Conservation (phyloP, 148 eudicot genomes). For the Amaranthus palmeri region DNA sequence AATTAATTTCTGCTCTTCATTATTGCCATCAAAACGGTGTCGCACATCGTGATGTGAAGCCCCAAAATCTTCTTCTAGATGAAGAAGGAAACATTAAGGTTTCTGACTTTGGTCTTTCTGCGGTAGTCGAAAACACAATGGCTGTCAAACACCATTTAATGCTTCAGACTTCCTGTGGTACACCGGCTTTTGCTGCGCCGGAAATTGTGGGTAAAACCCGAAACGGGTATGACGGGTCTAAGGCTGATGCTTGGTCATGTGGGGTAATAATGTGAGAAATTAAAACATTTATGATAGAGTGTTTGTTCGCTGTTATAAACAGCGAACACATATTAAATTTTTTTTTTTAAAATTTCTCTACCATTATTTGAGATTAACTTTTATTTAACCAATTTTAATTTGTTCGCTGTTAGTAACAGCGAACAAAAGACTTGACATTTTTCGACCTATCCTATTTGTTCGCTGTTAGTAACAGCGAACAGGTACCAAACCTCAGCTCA, state of each 20-base stretch:
- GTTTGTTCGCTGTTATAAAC: too few relatives aligned
- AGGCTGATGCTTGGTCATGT: slow-evolving; percentile 85
- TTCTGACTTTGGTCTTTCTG: slow-evolving; percentile 74
- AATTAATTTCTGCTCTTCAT: slow-evolving; percentile 54
- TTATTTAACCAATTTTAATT: too few relatives aligned
- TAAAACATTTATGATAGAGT: too few relatives aligned
- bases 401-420: too few relatives aligned
- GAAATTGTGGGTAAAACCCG: slow-evolving; percentile 44
- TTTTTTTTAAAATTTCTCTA: too few relatives aligned
- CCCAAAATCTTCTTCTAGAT: slow-evolving; percentile 66
- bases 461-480: too few relatives aligned
- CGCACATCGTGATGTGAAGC: slow-evolving; percentile 71
- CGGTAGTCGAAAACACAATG: slow-evolving; percentile 32
- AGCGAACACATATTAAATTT: too few relatives aligned
- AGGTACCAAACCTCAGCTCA: too few relatives aligned
- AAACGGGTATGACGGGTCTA: slow-evolving; percentile 60
- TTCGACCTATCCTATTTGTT: too few relatives aligned
- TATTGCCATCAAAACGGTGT: slow-evolving; percentile 73
- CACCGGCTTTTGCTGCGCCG: slow-evolving; percentile 57
- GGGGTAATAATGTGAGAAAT: slow-evolving; percentile 74
- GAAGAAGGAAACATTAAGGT: slow-evolving; percentile 42
- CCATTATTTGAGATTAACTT: too few relatives aligned
- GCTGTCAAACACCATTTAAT: slow-evolving; percentile 8
- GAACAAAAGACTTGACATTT: too few relatives aligned
- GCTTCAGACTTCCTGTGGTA: slow-evolving; percentile 74